Base-by-base conservation (phyloP, 495 filamentous ascomycete genomes). In the Xylaria venustula region DNA sequence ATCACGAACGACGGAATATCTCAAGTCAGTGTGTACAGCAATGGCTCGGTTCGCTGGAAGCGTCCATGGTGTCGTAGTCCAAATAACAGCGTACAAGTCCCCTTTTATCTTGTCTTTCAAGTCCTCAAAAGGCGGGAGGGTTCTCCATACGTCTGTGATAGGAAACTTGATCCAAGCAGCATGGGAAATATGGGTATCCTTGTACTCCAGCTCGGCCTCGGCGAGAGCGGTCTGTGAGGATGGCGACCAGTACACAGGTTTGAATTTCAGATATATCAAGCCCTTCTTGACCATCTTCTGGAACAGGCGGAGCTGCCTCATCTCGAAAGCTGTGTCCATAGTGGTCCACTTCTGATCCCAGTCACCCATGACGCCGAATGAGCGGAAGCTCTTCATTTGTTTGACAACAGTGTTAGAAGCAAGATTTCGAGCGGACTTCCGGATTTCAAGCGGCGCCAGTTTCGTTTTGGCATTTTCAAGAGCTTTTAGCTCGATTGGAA, bases 11-110 rank as follows among this genome's bases (percentile, higher is more conserved):
- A 97, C 75, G 25, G 76, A 75, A 72, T 99, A 99, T 49, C 87
- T 79, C 60, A 97, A 62, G 15, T 87, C 83, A 2, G 84, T 70
- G 62, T 88, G 82, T 26, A 98, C 80, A 7, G 90, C 92, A 71
- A 99, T 90, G 2, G 89, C 93, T 64, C 83, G 83, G 71, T 99
- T 99, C 17, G 95, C 92, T 2, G 94, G 95, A 3, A 99, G 77
- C 0, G 94, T 98, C 94, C 94, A 99, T 0, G 94, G 95, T 2
- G 93, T 98, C 0, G 94, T 99, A 8, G 94, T 99, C 94, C 94
- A 99, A 58, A 97, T 89, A 25, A 94, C 85, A 22, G 88, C 91
- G 67, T 80, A 88, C 30, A 97, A 48, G 19, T 61, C 55, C 17
- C 75, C 73, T 14, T 68, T 40, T 12, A 78, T 50, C 23, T 63